Conservation (phyloP, 2,329 filamentous ascomycete species). For the Amesomyces nigricolor region DNA sequence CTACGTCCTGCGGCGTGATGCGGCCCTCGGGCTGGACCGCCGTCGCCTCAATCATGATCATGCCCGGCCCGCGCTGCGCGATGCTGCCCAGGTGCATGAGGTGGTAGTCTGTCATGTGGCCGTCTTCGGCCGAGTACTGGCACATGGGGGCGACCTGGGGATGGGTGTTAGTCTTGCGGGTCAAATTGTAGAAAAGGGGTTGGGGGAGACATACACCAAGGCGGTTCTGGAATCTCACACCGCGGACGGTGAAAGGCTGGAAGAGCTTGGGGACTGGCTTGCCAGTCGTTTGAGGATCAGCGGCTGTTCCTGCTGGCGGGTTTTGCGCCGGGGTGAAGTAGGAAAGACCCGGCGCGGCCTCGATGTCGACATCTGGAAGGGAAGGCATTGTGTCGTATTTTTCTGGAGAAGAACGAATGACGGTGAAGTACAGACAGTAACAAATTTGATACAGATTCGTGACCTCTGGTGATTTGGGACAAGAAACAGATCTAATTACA, state of each 20-base stretch:
- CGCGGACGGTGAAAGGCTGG: slow-evolving; percentile 42
- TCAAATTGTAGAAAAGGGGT: neutral
- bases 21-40: slow-evolving; percentile 61
- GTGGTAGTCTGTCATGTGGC: slow-evolving; percentile 68
- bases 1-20: slow-evolving; percentile 61
- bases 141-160: slow-evolving; percentile 36
- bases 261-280: slow-evolving; percentile 48
- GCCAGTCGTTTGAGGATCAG: slow-evolving; percentile 41
- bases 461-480: no score
- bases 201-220: slow-evolving; percentile 34
- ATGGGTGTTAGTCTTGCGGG: neutral
- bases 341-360: slow-evolving; percentile 34
- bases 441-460: no score
- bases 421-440: no score
- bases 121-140: slow-evolving; percentile 41
- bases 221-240: slow-evolving; percentile 41
- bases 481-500: no score
- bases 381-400: neutral
- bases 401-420: neutral
- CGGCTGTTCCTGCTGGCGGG: slow-evolving; percentile 40
- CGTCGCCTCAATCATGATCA: slow-evolving; percentile 65
- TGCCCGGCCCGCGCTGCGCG: slow-evolving; percentile 59
- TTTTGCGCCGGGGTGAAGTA: slow-evolving; percentile 46
- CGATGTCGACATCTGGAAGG: slow-evolving; percentile 21
- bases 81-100: slow-evolving; percentile 69